Base-by-base conservation (phyloP, 2,329 filamentous ascomycete species). In the Fusarium chuoi region DNA sequence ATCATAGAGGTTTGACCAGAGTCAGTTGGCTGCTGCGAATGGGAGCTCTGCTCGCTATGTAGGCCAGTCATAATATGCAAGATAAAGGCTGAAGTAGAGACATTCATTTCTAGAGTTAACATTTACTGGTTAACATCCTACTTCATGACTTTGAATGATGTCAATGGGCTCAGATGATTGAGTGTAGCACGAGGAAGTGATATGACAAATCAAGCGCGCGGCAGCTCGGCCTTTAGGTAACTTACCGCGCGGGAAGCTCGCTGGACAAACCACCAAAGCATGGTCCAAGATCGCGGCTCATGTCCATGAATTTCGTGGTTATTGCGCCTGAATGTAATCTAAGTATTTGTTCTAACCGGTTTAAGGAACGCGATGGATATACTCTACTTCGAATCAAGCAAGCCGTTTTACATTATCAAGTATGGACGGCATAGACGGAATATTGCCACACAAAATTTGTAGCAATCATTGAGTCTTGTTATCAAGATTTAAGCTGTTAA, bases 41-140 rank as follows among this genome's bases (percentile, higher is more conserved):
- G 11, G 24, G 15, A 24, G 13, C 24, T 26, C 44, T 26, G 44
- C 12, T 20, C 24, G 44, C 24, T 2, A 26, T 14, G 0, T 2
- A 20, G 7, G 7, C 14, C 18, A 26, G 44, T 20, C 1, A 14
- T 26, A 20, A 26, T 18, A 45, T 5, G 8, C 3, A 5, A 26
- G 24, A 45, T 26, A 7, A 5, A 20, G 0, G 3, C 5, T 7
- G 5, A 7, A 26, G 24, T 10, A 45, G 7, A 20, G 7, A 45
- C 4, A 26, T 8, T 20, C 4, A 20, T 7, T 45, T 14, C 17
- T 2, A 20, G 44, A 26, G 3, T 20, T 20, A 14, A 20, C 1
- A 20, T 26, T 9, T 20, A 26, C 17, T 0, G 17, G 1, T 5
- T 7, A 20, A 9, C 11, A 14, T 4, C 5, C 13, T 9, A 8